Base-by-base conservation (phyloP, 768 basidiomycete species). In the Royoungia palumana region DNA sequence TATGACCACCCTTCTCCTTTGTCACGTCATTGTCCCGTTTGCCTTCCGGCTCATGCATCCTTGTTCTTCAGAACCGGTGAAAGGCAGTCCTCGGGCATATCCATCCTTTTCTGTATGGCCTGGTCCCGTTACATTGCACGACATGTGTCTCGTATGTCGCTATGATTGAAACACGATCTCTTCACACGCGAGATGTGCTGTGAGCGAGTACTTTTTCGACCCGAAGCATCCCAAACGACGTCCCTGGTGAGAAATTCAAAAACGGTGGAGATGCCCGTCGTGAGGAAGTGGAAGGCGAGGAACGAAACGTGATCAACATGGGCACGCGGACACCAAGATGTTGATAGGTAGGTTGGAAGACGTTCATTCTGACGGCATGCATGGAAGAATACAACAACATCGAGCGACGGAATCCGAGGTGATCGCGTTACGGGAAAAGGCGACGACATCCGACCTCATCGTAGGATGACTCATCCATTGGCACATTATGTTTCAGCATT, bases 31-130 rank as follows among this genome's bases (percentile, higher is more conserved):
- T 30, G 4, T 35, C 12, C 38, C 19, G 19, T 34, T 47, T 21
- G 6, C 16, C 16, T 32, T 6, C 32, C n/a, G 35, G 35, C 30
- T 38, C 50, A 42, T 21, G 2, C 44, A 3, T 13, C 2, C n/a
- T 16, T 9, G 19, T n/a, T 12, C 19, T 42, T 11, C 34, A 77
- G 75, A 76, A 75, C 66, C 76, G 76, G 69, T 77, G 65, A 76
- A 70, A 44, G 65, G 2, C 54, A 35, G n/a, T 36, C 35, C 10
- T 9, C 5, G 19, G 8, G 41, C 41, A 6, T 14, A 11, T 35
- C 20, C 35, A 14, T 25, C 12, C 17, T 16, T 19, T 41, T 17
- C 13, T 32, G 8, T 43, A 17, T 37, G 38, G 41, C 17, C 22
- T 44, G 28, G 12, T 19, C 17, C 40, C n/a, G n/a, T 41, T 44